phyloP scores from a whole-genome alignment of 441 rosid species.

The Geranium incanum region DNA sequence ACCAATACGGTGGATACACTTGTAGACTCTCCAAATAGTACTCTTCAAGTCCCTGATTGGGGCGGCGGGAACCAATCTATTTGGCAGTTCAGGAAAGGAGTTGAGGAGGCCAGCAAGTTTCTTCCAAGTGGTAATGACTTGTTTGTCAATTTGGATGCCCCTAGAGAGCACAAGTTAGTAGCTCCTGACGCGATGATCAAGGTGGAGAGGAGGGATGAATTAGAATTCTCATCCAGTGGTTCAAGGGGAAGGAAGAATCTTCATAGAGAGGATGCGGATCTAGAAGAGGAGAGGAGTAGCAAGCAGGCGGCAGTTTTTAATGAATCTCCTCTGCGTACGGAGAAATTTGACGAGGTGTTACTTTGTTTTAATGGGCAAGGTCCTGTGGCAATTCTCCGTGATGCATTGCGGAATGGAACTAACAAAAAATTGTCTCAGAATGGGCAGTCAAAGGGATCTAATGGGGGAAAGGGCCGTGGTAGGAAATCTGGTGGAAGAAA shows the following conservation, averaged over 20 bases:
- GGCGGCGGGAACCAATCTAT: constrained; percentile 36
- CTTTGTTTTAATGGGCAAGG: constrained; percentile 37
- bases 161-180: constrained; percentile 14
- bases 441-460: constrained; percentile 30
- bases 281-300: constrained; percentile 48
- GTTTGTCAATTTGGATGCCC: constrained; percentile 25
- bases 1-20: constrained; percentile 34
- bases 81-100: constrained; percentile 39
- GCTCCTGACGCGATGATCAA: constrained; percentile 11
- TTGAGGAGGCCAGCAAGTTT: constrained; percentile 44
- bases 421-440: constrained; percentile 20
- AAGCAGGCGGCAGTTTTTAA: constrained; percentile 47
- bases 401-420: constrained; percentile 34
- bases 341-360: constrained; percentile 46
- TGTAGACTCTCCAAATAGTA: constrained; percentile 39
- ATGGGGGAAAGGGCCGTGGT: constrained; percentile 29
- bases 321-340: constrained; percentile 41
- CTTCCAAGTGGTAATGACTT: constrained; percentile 32
- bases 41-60: constrained; percentile 26
- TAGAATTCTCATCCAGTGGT: constrained; percentile 15
- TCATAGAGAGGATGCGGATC: constrained; percentile 27
- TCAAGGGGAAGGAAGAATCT: constrained; percentile 34
- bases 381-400: constrained; percentile 37
- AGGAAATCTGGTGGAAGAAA: constrained; percentile 34
- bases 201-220: constrained; percentile 21